Conservation (phyloP, 129 eudicot species). For the Centaurea solstitialis region DNA sequence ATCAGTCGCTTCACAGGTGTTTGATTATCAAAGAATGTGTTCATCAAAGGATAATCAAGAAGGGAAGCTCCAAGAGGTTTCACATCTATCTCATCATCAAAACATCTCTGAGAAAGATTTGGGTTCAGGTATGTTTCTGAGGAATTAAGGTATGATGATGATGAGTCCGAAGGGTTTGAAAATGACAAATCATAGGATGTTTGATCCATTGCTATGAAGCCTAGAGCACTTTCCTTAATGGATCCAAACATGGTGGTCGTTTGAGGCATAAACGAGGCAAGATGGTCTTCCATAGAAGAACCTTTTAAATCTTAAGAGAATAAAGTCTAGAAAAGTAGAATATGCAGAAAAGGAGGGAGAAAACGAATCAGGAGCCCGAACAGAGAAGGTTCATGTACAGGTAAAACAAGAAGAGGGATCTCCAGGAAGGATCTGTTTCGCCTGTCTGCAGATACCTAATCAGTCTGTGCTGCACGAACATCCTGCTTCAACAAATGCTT, state of each 20-base stretch:
- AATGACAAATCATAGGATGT: conserved; percentile 33
- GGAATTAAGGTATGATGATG: conserved; percentile 34
- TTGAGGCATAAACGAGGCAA: conserved; percentile 9
- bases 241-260: conserved; percentile 21
- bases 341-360: conserved; percentile 3
- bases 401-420: conserved; percentile 53
- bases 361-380: conserved; percentile 48
- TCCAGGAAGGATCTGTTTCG: conserved; percentile 52
- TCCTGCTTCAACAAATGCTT: conserved; percentile 36
- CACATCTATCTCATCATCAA: conserved; percentile 30
- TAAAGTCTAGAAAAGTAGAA: conserved; percentile 2
- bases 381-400: conserved; percentile 49
- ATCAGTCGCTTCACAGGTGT: conserved; percentile 34
- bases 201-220: conserved; percentile 16
- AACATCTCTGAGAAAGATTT: conserved; percentile 25
- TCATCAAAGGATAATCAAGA: conserved; percentile 13
- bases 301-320: neutral
- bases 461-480: conserved; percentile 43
- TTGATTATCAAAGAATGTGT: conserved; percentile 20
- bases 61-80: conserved; percentile 22
- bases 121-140: conserved; percentile 32
- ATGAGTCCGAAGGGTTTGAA: conserved; percentile 35
- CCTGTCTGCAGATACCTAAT: conserved; percentile 41
- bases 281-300: conserved; percentile 23
- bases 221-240: conserved; percentile 17